Evolutionary conservation across 2,329 filamentous ascomycete species (phyloP).

Genomic region (Sclerotinia glacialis): DNA sequence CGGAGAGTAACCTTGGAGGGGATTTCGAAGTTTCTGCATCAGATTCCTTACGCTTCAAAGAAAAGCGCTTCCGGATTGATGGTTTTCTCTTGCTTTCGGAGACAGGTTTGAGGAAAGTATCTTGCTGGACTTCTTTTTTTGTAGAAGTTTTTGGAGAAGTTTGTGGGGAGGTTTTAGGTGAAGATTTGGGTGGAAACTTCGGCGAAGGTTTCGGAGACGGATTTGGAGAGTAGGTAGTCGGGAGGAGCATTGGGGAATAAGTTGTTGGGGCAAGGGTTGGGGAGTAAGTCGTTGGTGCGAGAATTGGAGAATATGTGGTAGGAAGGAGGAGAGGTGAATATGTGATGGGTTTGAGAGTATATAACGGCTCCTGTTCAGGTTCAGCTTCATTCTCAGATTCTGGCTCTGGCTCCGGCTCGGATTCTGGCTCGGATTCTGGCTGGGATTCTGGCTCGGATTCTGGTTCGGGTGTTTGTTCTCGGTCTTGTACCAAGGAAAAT

Average conservation of each 20-base stretch:
- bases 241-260: constrained; percentile 5
- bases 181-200: neutral
- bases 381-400: constrained; percentile 19
- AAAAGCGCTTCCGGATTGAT: constrained; percentile 37
- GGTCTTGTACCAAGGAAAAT: constrained; percentile 36
- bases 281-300: neutral
- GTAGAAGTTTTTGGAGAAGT: neutral
- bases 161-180: neutral
- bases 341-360: constrained; percentile 38
- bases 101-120: constrained; percentile 4
- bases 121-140: neutral
- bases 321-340: constrained; percentile 36
- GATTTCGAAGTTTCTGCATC: constrained; percentile 24
- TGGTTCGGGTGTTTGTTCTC: constrained; percentile 33
- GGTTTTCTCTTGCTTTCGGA: constrained; percentile 31
- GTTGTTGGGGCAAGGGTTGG: neutral
- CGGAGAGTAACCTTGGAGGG: neutral
- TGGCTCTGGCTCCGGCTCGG: constrained; percentile 16
- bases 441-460: constrained; percentile 22
- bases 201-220: constrained; percentile 2
- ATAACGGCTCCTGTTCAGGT: constrained; percentile 33
- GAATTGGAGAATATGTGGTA: constrained; percentile 24
- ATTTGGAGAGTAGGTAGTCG: constrained; percentile 4
- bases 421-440: constrained; percentile 17
- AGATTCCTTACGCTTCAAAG: constrained; percentile 34